These are phyloP conservation scores for Oenanthe javanica DNA, from an alignment of 140 eudicot genomes.

Conservation along the genomic window DNA sequence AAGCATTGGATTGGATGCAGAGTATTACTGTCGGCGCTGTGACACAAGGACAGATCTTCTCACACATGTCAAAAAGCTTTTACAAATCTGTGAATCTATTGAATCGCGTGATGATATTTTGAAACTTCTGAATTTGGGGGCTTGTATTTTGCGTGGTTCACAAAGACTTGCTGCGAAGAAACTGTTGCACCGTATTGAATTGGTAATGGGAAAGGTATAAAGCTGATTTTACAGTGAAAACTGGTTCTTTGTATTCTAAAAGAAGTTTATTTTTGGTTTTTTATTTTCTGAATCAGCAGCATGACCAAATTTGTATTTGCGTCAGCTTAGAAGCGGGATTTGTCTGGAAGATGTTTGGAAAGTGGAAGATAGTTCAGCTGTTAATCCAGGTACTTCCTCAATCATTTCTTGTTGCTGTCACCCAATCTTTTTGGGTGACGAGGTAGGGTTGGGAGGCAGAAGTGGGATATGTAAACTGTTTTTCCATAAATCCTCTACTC, in stretches of 20 bases:
- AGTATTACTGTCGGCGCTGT: constrained; percentile 86
- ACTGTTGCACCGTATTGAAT: constrained; percentile 42
- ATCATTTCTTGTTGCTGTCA: neutral
- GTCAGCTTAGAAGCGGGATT: constrained; percentile 60
- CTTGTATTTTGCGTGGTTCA: constrained; percentile 61
- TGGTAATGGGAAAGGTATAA: constrained; percentile 53
- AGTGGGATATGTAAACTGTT: neutral
- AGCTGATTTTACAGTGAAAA: constrained; percentile 12
- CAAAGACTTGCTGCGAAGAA: constrained; percentile 43
- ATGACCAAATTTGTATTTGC: constrained; percentile 24
- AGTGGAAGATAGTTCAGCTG: constrained; percentile 39
- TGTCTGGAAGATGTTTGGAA: constrained; percentile 57
- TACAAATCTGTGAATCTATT: constrained; percentile 43
- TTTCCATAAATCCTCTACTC: neutral
- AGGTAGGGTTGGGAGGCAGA: neutral
- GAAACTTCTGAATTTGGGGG: constrained; percentile 51
- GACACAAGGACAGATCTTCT: constrained; percentile 74
- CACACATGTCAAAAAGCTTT: constrained; percentile 44
- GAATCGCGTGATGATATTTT: constrained; percentile 35
- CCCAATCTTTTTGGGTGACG: neutral
- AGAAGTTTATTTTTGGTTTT: neutral
- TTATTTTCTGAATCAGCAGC: constrained; percentile 8
- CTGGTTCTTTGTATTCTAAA: neutral
- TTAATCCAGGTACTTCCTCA: constrained; percentile 39
- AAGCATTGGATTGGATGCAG: constrained; percentile 69